A percentile compares a stretch with the other conserved stretches of the same genome.
These are phyloP conservation scores for Leccinum broughii DNA, from an alignment of 768 basidiomycete genomes.

Conservation along the genomic window DNA sequence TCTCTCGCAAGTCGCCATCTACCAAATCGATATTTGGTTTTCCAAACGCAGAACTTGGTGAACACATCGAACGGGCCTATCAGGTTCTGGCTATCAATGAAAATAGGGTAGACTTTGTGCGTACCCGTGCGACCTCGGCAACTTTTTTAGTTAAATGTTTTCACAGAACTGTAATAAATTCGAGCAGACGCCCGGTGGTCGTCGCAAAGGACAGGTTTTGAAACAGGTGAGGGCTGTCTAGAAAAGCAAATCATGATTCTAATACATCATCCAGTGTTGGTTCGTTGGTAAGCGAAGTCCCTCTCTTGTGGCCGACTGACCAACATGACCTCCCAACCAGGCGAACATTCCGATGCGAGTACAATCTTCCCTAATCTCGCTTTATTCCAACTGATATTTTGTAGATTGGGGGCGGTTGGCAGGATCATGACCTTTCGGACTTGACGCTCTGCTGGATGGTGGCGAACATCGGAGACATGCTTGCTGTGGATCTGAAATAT, in stretches of 20 bases:
- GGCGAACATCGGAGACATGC: slow-evolving; percentile 53
- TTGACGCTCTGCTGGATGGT: slow-evolving; percentile 65
- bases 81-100: slow-evolving; percentile 74
- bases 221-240: slow-evolving; percentile 49
- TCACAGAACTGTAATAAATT: slow-evolving; percentile 62
- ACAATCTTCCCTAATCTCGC: neutral
- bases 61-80: slow-evolving; percentile 63
- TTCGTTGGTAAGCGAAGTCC: slow-evolving; percentile 53
- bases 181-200: slow-evolving; percentile 53
- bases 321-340: slow-evolving; percentile 20
- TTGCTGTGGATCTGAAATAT: slow-evolving; percentile 59
- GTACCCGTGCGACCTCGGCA: slow-evolving; percentile 19
- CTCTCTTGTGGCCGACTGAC: neutral
- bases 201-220: slow-evolving; percentile 54
- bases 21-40: slow-evolving; percentile 63
- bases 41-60: slow-evolving; percentile 55
- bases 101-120: slow-evolving; percentile 64
- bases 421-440: slow-evolving; percentile 67
- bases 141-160: neutral
- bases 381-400: neutral
- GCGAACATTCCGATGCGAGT: slow-evolving; percentile 29
- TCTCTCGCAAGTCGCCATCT: slow-evolving; percentile 46
- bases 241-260: slow-evolving; percentile 2
- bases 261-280: slow-evolving; percentile 53
- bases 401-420: slow-evolving; percentile 71